Evolutionary conservation across 1,139 yeast species (phyloP).

Genomic region (Saccharomyces uvarum): DNA sequence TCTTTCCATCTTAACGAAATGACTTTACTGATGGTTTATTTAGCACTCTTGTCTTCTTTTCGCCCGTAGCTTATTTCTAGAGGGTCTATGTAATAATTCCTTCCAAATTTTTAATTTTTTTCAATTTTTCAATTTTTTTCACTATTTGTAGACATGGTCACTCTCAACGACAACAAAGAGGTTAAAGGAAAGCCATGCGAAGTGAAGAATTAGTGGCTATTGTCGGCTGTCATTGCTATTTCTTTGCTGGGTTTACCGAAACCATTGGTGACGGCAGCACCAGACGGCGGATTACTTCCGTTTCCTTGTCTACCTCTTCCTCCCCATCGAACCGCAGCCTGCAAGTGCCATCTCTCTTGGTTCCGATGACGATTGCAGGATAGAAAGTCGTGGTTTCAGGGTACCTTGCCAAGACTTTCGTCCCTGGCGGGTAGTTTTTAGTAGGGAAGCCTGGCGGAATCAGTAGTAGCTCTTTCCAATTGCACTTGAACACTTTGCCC

Average conservation of each 20-base stretch:
- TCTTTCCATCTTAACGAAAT: not conserved
- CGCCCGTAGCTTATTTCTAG: not conserved
- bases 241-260: conserved; percentile 20
- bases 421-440: conserved; percentile 59
- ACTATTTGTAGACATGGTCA: not conserved
- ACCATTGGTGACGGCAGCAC: conserved; percentile 65
- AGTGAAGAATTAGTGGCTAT: not conserved
- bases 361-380: conserved; percentile 84
- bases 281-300: conserved; percentile 78
- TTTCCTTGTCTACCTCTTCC: conserved; percentile 92
- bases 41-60: not conserved
- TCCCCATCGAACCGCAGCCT: conserved; percentile 89
- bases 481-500: conserved; percentile 80
- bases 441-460: conserved; percentile 50
- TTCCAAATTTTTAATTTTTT: not conserved
- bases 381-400: conserved; percentile 98
- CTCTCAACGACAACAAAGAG: conserved; percentile 5
- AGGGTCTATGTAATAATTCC: not conserved
- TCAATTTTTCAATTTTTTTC: not conserved
- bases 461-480: conserved; percentile 67
- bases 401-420: conserved; percentile 83
- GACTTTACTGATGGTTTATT: not conserved
- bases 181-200: not conserved
- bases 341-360: conserved; percentile 67
- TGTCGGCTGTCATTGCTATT: conserved; percentile 8